Conservation (phyloP, 2,329 filamentous ascomycete genomes). For the Epichloe sibirici region DNA sequence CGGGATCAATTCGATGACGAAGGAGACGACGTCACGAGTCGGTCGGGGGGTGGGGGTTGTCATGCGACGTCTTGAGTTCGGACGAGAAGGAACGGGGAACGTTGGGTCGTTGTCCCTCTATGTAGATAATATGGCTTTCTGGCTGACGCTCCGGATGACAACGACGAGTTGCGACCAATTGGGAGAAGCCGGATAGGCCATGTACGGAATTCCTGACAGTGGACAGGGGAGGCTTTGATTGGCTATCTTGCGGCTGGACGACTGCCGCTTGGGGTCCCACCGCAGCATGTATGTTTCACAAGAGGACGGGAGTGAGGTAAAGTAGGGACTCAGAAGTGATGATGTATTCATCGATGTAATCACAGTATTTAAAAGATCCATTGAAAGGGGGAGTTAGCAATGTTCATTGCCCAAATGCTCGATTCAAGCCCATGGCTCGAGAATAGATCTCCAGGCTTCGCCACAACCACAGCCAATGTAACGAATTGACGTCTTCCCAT, state of each 20-base stretch:
- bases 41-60: not conserved
- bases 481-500: not conserved
- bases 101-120: not conserved
- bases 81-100: not conserved
- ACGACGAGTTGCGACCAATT: conserved; percentile 4
- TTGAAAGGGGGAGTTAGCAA: not conserved
- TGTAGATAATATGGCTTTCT: not conserved
- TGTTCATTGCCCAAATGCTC: not conserved
- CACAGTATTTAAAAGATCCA: too few relatives aligned
- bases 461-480: not conserved
- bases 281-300: not conserved
- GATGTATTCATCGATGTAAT: too few relatives aligned
- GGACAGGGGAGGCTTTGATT: not conserved
- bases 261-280: not conserved
- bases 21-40: not conserved
- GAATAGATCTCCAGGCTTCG: not conserved
- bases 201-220: not conserved
- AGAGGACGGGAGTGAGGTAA: too few relatives aligned
- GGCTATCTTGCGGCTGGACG: not conserved
- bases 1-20: not conserved
- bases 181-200: not conserved
- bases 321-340: too few relatives aligned
- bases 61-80: not conserved
- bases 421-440: not conserved
- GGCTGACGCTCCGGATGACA: not conserved